Evolutionary conservation across 73 alveolate species (phyloP).

Genomic region (Vitrella brassicaformis): DNA sequence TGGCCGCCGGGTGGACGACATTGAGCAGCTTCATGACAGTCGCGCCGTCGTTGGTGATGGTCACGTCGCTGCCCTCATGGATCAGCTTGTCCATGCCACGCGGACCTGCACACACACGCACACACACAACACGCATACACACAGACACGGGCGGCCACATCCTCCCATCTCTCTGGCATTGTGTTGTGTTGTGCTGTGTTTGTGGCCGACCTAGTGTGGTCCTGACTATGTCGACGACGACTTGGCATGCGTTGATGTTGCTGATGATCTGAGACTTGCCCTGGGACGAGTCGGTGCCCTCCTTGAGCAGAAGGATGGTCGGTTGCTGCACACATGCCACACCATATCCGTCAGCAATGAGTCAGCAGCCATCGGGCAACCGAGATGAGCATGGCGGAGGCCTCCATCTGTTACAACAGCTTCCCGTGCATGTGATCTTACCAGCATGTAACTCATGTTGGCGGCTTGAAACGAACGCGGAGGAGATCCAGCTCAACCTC

Average conservation of each 20-base stretch:
- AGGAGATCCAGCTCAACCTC: too few species aligned
- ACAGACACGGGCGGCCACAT: background rate
- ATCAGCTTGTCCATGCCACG: conserved; percentile 95
- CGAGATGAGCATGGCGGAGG: too few species aligned
- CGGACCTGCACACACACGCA: conserved; percentile 55
- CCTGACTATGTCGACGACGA: conserved; percentile 35
- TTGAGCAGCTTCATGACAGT: conserved; percentile 62
- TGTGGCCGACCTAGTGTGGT: conserved; percentile 40
- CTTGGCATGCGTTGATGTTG: conserved; percentile 46
- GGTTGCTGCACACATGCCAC: background rate
- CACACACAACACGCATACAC: background rate
- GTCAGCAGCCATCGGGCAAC: too few species aligned
- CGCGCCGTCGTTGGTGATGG: conserved; percentile 95
- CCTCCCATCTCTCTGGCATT: background rate
- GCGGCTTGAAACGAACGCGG: too few species aligned
- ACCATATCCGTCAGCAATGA: too few species aligned
- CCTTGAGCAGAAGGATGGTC: background rate
- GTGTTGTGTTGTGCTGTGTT: background rate
- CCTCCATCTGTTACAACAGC: too few species aligned
- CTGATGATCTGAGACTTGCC: conserved; percentile 42
- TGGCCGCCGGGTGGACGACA: conserved; percentile 93
- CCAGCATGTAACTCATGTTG: too few species aligned
- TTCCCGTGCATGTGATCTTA: too few species aligned
- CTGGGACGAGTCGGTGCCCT: background rate
- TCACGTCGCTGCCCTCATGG: conserved; percentile 43